Evolutionary conservation across 148 eudicot genomes (phyloP), one percentile per base, ranked within the genome.

Genomic region (Arctostaphylos glauca): DNA sequence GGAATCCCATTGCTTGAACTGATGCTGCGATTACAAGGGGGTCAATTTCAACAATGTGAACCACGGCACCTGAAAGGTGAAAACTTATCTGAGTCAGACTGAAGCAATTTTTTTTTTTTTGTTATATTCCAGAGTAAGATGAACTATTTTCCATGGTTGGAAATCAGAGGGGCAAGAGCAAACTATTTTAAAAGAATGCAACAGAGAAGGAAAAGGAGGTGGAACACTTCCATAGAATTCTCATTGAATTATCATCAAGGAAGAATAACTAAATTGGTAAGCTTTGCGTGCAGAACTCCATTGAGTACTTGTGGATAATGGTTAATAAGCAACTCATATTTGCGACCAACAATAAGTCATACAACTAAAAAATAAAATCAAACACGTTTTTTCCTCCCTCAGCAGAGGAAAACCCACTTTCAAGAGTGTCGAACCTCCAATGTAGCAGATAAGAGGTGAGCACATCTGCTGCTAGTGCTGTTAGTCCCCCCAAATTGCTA

Each of bases 11-110:
- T 76, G 93, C 97, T 85, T 88, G 79, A 60, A 84, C 87, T 31
- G 99, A 96, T 68, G 99, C 93, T 55, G 95, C 88, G 64, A 94
- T 92, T 46, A 96, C 99, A 76, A 94, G 83, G 74, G 99, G 99
- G 68, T 96, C 99, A 38, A 96, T 94, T 83, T 96, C 99, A 31
- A 93, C 95, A 66, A 93, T 85, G 94, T 94, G 90, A 81, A 94
- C 83, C 67, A 84, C 72, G 78, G 97, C 98, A 88, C 98, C 98
- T 96, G 90, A 47, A 81, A 54, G 62, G 56, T 19, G n/a, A 80
- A 41, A 23, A 13, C 5, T 66, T 5, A 12, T 46, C 18, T 54
- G 47, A 44, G 23, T 46, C 44, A 67, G 23, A 70, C 16, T 12
- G 10, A 38, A 31, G 38, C 53, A 0, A 70, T 23, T 5, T 3